Percentiles rank a stretch among this genome's conserved stretches.
Conservation (phyloP, 2,329 filamentous ascomycete genomes). For the Drechslerella dactyloides region DNA sequence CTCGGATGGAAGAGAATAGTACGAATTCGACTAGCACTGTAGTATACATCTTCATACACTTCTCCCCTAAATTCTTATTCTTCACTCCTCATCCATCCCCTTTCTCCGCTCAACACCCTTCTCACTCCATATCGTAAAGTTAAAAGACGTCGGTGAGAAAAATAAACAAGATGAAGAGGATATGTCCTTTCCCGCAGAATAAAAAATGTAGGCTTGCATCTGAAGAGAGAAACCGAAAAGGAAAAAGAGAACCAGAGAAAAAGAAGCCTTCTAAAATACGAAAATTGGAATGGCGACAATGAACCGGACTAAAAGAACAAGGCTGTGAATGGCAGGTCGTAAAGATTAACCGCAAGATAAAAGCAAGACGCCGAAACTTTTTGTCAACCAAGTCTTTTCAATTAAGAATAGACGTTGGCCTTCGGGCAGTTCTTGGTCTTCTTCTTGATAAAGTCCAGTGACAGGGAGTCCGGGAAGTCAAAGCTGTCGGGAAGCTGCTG, state of each 20-base stretch:
- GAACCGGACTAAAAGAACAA: background rate
- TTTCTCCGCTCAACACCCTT: slow-evolving; percentile 11
- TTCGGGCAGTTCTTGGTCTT: slow-evolving; percentile 27
- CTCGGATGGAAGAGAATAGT: slow-evolving; percentile 25
- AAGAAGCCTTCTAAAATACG: slow-evolving; percentile 9
- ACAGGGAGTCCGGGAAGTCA: slow-evolving; percentile 51
- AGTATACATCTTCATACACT: slow-evolving; percentile 43
- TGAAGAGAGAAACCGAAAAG: slow-evolving; percentile 6
- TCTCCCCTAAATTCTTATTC: slow-evolving; percentile 10
- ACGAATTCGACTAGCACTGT: slow-evolving; percentile 18
- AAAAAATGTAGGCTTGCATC: slow-evolving; percentile 17
- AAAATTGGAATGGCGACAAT: no score
- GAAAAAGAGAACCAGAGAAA: slow-evolving; percentile 13
- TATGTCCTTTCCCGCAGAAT: slow-evolving; percentile 43
- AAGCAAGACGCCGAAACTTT: slow-evolving; percentile 36
- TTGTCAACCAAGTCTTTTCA: slow-evolving; percentile 11
- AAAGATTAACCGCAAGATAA: slow-evolving; percentile 29
- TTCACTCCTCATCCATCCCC: slow-evolving; percentile 15
- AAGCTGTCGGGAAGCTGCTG: slow-evolving; percentile 61
- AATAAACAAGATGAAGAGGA: slow-evolving; percentile 50
- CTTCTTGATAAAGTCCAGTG: slow-evolving; percentile 3
- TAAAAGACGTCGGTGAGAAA: slow-evolving; percentile 43
- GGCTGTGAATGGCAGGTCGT: slow-evolving; percentile 33
- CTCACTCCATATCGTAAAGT: slow-evolving; percentile 15
- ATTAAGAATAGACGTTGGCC: slow-evolving; percentile 41